phyloP scores from a whole-genome alignment of 805 yeast genomes.

The Lipomyces sp. region DNA sequence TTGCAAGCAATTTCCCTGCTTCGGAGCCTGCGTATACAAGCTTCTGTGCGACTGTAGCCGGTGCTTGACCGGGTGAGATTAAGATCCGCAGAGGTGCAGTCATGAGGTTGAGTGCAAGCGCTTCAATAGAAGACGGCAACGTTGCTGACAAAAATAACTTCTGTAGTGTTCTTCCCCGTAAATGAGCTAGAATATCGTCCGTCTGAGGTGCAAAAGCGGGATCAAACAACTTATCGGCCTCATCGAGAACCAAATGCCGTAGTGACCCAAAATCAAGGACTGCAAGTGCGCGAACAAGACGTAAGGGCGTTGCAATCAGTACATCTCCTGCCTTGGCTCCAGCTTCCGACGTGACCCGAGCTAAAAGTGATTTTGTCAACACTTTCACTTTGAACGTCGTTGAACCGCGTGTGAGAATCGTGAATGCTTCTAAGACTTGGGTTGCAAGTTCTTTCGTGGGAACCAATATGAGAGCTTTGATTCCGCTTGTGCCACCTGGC shows the following conservation, averaged over 20 bases:
- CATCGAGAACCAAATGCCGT: conserved; percentile 85
- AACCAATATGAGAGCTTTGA: conserved; percentile 79
- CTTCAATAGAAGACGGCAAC: conserved; percentile 90
- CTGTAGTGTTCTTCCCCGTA: conserved; percentile 57
- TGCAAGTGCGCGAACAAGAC: conserved; percentile 79
- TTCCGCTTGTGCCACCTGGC: conserved; percentile 48
- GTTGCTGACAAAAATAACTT: conserved; percentile 94
- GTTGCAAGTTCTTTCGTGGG: conserved; percentile 94
- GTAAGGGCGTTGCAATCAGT: conserved; percentile 82
- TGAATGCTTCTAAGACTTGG: conserved; percentile 77
- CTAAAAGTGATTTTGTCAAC: conserved; percentile 35
- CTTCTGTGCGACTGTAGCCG: conserved; percentile 77
- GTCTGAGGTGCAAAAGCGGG: conserved; percentile 86
- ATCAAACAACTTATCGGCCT: conserved; percentile 93
- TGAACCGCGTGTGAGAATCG: conserved; percentile 52
- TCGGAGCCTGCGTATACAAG: conserved; percentile 88
- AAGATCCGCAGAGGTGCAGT: conserved; percentile 81
- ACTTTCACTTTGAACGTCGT: conserved; percentile 52
- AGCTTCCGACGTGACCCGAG: conserved; percentile 64
- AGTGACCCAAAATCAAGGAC: conserved; percentile 65
- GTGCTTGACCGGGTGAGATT: conserved; percentile 86
- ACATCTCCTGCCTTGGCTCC: conserved; percentile 71
- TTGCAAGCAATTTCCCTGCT: conserved; percentile 91
- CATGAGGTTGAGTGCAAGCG: conserved; percentile 85
- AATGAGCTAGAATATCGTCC: conserved; percentile 68